Percentiles rank a stretch among this genome's conserved stretches.
Conservation (phyloP, 495 filamentous ascomycete genomes). For the Neurospora sp. region DNA sequence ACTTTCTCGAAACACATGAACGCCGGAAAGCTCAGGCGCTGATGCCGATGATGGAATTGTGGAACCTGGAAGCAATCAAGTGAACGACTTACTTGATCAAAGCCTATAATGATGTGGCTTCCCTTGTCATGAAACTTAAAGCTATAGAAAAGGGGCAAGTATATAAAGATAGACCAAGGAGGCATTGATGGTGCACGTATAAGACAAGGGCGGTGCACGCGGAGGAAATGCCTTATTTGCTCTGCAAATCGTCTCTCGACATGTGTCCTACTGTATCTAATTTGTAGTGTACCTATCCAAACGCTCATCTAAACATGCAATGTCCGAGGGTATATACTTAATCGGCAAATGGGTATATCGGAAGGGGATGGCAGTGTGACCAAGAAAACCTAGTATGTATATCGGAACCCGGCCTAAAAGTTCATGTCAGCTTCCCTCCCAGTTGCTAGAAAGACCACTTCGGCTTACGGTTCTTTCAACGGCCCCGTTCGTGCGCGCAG, state of each 20-base stretch:
- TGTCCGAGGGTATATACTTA: background rate
- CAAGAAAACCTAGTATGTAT: slow-evolving; percentile 10
- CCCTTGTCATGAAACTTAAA: background rate
- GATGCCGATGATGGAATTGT: background rate
- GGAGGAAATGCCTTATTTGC: background rate
- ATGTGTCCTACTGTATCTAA: background rate
- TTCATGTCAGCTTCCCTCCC: background rate
- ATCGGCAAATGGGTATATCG: background rate
- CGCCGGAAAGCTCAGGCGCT: background rate
- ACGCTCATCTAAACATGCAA: background rate
- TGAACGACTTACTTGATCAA: background rate
- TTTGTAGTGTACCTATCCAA: background rate
- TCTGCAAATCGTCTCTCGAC: background rate
- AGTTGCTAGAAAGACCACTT: background rate
- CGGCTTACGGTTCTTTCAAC: slow-evolving; percentile 15
- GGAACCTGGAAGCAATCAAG: background rate
- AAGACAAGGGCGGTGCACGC: background rate
- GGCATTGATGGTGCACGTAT: background rate
- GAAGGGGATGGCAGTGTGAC: no score
- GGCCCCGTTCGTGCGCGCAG: background rate
- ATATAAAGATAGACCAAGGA: background rate
- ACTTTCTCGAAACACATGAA: background rate
- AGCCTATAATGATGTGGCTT: background rate
- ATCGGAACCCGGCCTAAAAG: slow-evolving; percentile 13
- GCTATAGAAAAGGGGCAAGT: background rate